Percentiles rank a stretch among this genome's conserved stretches.
Evolutionary conservation across 257 asterid species (phyloP).

Genomic region (Solanum virginianum): DNA sequence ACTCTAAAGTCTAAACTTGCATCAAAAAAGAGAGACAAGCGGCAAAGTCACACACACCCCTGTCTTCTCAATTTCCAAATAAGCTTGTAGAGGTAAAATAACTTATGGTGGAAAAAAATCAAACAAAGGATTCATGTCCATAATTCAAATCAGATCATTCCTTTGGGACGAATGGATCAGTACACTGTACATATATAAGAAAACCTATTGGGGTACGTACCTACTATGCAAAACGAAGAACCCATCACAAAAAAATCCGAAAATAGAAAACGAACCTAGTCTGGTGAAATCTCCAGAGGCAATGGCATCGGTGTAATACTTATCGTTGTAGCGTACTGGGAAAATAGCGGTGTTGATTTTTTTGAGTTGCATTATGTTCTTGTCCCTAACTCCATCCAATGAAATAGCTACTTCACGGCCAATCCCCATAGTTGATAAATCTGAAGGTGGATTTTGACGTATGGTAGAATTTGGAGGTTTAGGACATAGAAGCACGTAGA

Average conservation of each 20-base stretch:
- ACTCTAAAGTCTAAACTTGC: neutral
- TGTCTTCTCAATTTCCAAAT: neutral
- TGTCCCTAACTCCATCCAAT: slow-evolving; percentile 79
- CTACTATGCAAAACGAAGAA: neutral
- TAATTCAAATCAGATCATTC: neutral
- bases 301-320: slow-evolving; percentile 83
- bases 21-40: neutral
- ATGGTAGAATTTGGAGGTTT: neutral
- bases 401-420: slow-evolving; percentile 62
- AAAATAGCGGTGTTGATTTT: slow-evolving; percentile 86
- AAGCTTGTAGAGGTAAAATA: neutral
- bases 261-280: slow-evolving; percentile 40
- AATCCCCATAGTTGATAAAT: neutral
- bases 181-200: neutral
- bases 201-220: neutral
- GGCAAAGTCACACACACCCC: neutral
- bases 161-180: neutral
- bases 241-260: neutral
- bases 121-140: neutral
- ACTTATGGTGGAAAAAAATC: no score
- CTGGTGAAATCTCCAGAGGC: slow-evolving; percentile 88
- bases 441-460: neutral
- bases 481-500: neutral
- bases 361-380: slow-evolving; percentile 87
- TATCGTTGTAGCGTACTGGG: slow-evolving; percentile 84